These are phyloP conservation scores for Trichocladium uniseriatum DNA, from an alignment of 495 filamentous ascomycete genomes.

Conservation along the genomic window DNA sequence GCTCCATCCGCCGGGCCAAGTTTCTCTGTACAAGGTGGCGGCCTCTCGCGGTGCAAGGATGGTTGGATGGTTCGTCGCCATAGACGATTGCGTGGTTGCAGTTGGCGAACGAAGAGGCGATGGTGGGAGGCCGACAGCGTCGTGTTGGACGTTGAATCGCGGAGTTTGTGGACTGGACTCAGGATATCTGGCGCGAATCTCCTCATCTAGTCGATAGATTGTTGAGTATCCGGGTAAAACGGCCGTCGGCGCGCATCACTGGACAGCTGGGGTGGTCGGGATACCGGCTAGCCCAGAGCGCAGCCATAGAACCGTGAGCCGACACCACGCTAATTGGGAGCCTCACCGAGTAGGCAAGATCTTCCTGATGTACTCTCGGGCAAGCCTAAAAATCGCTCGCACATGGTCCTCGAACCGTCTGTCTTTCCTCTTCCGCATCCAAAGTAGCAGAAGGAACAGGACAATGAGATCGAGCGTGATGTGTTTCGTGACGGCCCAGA, in stretches of 20 bases:
- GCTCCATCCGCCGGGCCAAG: no score
- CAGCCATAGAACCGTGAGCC: background rate
- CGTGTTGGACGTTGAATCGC: no score
- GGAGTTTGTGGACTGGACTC: no score
- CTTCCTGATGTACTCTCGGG: conserved; percentile 49
- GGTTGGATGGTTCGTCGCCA: no score
- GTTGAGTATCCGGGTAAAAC: no score
- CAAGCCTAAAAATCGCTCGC: conserved; percentile 50
- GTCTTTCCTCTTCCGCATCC: conserved; percentile 71
- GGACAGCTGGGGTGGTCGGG: background rate
- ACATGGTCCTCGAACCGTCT: conserved; percentile 69
- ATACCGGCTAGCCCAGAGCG: background rate
- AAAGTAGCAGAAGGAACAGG: conserved; percentile 61
- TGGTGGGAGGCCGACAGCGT: no score
- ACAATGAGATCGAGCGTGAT: conserved; percentile 61
- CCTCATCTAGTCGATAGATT: no score
- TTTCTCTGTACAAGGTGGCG: no score
- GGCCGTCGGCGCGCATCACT: background rate
- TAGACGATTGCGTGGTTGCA: no score
- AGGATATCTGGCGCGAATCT: no score
- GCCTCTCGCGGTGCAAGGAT: no score
- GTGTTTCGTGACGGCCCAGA: conserved; percentile 65
- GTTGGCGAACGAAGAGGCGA: no score
- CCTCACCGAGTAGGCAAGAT: conserved; percentile 45
- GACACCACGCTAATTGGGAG: background rate